Conservation (phyloP, 768 basidiomycete genomes). For the Tricholoma matsutake region DNA sequence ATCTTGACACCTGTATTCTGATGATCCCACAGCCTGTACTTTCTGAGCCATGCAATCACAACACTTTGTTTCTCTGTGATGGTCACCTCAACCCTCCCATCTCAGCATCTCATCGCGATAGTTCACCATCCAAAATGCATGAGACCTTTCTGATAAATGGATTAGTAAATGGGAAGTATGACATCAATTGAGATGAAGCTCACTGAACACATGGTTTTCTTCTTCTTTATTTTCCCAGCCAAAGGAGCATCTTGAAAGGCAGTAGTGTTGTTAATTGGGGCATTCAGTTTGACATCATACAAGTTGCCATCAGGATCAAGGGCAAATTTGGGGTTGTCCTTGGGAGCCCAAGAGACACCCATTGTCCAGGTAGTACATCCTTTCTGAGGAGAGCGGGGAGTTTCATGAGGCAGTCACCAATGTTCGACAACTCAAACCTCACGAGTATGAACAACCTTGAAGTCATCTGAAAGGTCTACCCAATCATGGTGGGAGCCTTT, state of each 20-base stretch:
- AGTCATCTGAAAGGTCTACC: not conserved
- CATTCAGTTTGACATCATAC: conserved; percentile 3
- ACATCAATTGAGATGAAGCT: not conserved
- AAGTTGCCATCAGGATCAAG: conserved; percentile 6
- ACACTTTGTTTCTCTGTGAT: not conserved
- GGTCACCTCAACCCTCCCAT: conserved; percentile 8
- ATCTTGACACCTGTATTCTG: too few relatives aligned
- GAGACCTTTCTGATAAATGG: not conserved
- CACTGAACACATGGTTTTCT: conserved; percentile 1
- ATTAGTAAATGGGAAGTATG: not conserved
- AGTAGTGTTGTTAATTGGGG: not conserved
- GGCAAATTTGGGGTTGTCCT: conserved; percentile 5
- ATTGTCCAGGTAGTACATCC: not conserved
- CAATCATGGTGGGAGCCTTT: not conserved
- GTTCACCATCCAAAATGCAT: not conserved
- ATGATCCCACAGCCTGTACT: too few relatives aligned
- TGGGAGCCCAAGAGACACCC: not conserved
- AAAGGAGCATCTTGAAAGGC: not conserved
- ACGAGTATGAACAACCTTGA: too few relatives aligned
- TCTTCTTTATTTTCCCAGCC: not conserved
- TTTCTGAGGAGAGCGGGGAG: not conserved
- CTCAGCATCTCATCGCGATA: conserved; percentile 10
- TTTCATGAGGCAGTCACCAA: not conserved
- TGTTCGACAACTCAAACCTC: not conserved
- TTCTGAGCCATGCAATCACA: too few relatives aligned